A percentile compares a stretch with the other conserved stretches of the same genome.
Evolutionary conservation across 805 yeast genomes (phyloP).

Genomic region (Clavispora asparagi): DNA sequence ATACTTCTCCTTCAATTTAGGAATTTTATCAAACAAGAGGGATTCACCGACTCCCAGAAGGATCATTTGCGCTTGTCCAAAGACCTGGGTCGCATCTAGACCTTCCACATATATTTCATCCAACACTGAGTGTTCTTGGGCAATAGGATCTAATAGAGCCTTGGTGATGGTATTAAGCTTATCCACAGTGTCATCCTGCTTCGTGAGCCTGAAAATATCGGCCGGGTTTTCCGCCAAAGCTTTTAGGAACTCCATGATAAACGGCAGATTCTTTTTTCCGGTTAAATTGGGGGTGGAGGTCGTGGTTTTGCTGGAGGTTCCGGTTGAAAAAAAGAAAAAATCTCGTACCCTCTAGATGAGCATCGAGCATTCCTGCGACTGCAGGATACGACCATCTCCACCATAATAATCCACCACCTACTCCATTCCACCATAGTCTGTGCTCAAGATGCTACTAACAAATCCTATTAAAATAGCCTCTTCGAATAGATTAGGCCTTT

Average conservation of each 20-base stretch:
- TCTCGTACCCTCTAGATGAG: conserved; percentile 9
- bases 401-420: not conserved
- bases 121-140: conserved; percentile 52
- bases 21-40: conserved; percentile 52
- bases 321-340: conserved; percentile 1
- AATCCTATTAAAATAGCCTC: not conserved
- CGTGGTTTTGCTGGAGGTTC: not conserved
- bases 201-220: conserved; percentile 8
- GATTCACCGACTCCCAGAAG: conserved; percentile 71
- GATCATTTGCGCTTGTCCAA: conserved; percentile 87
- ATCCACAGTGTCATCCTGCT: conserved; percentile 4
- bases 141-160: conserved; percentile 53
- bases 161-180: conserved; percentile 38
- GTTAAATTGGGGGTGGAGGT: not conserved
- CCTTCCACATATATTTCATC: conserved; percentile 85
- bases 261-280: not conserved
- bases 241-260: conserved; percentile 11
- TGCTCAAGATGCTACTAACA: not conserved
- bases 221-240: conserved; percentile 11
- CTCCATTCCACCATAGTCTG: not conserved
- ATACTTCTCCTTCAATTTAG: conserved; percentile 38
- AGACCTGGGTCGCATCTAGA: conserved; percentile 82
- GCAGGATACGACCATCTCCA: not conserved
- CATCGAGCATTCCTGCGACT: conserved; percentile 9
- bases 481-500: not conserved